A percentile compares a stretch with the other conserved stretches of the same genome.
phyloP scores from a whole-genome alignment of 345 rosid genomes.

The Citrus hindsii region DNA sequence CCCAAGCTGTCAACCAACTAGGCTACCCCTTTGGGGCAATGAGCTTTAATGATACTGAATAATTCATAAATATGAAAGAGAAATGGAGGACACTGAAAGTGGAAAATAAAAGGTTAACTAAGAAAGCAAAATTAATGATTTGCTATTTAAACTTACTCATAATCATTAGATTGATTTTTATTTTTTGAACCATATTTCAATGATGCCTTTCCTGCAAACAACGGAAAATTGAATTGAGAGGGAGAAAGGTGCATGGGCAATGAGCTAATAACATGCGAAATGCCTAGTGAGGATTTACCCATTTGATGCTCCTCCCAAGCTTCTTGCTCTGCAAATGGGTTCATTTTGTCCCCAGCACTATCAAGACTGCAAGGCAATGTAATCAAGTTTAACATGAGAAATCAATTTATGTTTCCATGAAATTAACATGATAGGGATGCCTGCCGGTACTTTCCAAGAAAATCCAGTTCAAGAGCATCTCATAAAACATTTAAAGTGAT shows the following conservation, averaged over 20 bases:
- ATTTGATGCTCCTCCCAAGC: slow-evolving; percentile 99
- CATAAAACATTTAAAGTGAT: neutral
- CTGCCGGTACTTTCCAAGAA: slow-evolving; percentile 4
- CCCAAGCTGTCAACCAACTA: too few relatives aligned
- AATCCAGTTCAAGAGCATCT: neutral
- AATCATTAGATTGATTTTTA: slow-evolving; percentile 67
- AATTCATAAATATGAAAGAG: neutral
- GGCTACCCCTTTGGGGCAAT: too few relatives aligned
- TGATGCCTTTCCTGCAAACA: slow-evolving; percentile 70
- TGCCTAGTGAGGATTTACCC: slow-evolving; percentile 39
- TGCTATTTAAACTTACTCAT: slow-evolving; percentile 52
- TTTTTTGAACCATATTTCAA: slow-evolving; percentile 82
- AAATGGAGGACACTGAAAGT: neutral
- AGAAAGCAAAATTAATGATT: neutral
- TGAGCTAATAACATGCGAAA: slow-evolving; percentile 9
- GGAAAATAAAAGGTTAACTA: neutral
- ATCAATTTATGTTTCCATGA: neutral
- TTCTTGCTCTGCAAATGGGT: slow-evolving; percentile 98
- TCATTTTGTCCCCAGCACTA: slow-evolving; percentile 77
- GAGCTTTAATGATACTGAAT: neutral
- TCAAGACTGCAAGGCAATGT: slow-evolving; percentile 44
- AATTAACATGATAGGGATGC: neutral
- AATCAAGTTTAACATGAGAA: slow-evolving; percentile 2
- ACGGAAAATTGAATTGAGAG: neutral
- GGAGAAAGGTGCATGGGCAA: neutral